Percentiles rank a stretch among this genome's conserved stretches.
Evolutionary conservation across 345 rosid species (phyloP).

Genomic region (Brassica nigra): DNA sequence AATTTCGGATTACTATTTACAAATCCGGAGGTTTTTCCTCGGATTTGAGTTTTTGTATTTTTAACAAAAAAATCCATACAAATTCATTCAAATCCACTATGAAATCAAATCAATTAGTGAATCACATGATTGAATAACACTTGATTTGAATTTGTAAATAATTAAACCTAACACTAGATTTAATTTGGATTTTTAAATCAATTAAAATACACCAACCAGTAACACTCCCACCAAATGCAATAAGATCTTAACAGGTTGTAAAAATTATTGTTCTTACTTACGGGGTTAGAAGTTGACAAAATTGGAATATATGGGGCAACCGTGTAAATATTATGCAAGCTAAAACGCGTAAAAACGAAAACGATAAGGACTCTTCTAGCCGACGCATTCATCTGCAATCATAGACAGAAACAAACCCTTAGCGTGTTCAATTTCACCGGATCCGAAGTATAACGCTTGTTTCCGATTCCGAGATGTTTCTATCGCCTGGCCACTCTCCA

Average conservation of each 20-base stretch:
- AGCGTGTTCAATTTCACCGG: not conserved
- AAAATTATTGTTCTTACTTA: not conserved
- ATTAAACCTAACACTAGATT: no score
- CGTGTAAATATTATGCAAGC: not conserved
- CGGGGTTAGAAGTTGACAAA: not conserved
- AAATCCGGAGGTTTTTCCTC: no score
- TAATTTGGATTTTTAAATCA: no score
- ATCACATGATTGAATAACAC: no score
- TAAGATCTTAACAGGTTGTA: not conserved
- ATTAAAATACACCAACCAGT: no score
- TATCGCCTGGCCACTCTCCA: constrained; percentile 77
- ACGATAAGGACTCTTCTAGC: not conserved
- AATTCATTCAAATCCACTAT: no score
- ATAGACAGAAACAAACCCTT: constrained; percentile 27
- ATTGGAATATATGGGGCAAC: not conserved
- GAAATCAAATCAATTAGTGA: no score
- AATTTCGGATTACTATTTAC: no score
- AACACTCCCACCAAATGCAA: no score
- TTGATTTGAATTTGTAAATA: no score
- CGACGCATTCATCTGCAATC: not conserved
- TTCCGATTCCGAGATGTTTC: constrained; percentile 53
- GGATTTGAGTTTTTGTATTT: no score
- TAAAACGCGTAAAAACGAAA: constrained; percentile 31
- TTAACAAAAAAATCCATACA: no score
- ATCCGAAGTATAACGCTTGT: not conserved